Percentiles rank a stretch among this genome's conserved stretches.
Conservation (phyloP, 208 protist genomes). For the Sergeia podlipaevii region DNA sequence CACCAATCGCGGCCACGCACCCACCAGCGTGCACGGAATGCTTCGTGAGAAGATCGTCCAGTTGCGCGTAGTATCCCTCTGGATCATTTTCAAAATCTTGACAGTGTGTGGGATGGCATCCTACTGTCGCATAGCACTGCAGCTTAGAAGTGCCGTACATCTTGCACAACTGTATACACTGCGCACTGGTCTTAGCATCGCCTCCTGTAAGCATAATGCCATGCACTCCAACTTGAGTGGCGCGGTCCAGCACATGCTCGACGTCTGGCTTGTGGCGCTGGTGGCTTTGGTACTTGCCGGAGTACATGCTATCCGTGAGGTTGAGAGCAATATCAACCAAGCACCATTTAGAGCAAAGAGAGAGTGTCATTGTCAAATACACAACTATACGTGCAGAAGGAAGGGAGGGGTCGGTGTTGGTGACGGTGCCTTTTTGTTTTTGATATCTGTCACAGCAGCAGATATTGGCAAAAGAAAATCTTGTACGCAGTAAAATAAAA, state of each 20-base stretch:
- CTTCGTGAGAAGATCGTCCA: slow-evolving; percentile 48
- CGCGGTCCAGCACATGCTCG: slow-evolving; percentile 49
- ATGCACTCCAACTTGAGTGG: slow-evolving; percentile 43
- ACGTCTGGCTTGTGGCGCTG: slow-evolving; percentile 51
- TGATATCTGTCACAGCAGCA: no score
- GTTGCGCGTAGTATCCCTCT: slow-evolving; percentile 33
- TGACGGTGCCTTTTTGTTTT: no score
- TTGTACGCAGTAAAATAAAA: neutral
- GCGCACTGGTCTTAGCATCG: slow-evolving; percentile 41
- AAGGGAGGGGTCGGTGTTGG: no score
- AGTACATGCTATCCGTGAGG: slow-evolving; percentile 78
- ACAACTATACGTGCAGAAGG: neutral
- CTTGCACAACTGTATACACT: slow-evolving; percentile 56
- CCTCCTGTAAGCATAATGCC: slow-evolving; percentile 77
- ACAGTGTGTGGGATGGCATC: slow-evolving; percentile 88
- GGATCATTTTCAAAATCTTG: slow-evolving; percentile 65
- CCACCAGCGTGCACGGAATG: slow-evolving; percentile 48
- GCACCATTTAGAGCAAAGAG: slow-evolving; percentile 15
- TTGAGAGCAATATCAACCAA: slow-evolving; percentile 89
- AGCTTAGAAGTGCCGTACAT: slow-evolving; percentile 30
- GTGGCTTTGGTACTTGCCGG: slow-evolving; percentile 63
- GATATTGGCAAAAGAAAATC: slow-evolving; percentile 1
- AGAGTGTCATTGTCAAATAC: neutral
- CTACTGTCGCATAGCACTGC: slow-evolving; percentile 69
- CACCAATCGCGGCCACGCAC: slow-evolving; percentile 81